Evolutionary conservation across 1,284 basidiomycete species (phyloP), one percentile per base, ranked within the genome.

Genomic region (Trichosporon sp.): DNA sequence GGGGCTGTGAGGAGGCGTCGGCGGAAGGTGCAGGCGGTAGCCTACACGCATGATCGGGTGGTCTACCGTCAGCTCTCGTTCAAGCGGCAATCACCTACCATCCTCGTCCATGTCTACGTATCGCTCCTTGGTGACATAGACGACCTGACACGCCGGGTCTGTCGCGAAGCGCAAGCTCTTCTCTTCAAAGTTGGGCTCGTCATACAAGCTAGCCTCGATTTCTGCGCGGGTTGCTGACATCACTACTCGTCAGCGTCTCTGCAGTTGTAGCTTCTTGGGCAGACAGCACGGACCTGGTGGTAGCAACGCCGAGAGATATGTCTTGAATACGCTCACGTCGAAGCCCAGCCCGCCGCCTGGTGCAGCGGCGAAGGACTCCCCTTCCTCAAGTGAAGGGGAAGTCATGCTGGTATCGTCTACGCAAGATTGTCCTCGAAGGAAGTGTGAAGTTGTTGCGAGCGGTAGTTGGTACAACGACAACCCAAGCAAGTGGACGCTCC

Each of bases 1-100:
- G 10, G 89, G 82, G 58, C 92, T 88, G 81, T 96, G 75, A 3
- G 74, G 70, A 2, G 79, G 79, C 0, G 76, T 77, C 4, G 79
- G 79, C 7, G 79, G 79, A 5, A 81, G 73, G 59, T 78, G 72
- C 0, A 81, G 68, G n/a, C 73, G 71, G 66, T 78, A 80, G 11
- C 66, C 71, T 44, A 76, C 68, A 13, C 69, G 66, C 54, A 70
- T 59, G 37, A 73, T 59, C 9, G 69, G 68, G 31, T 59, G 66
- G 65, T 74, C 76, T 75, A 57, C 19, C 54, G 29, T 64, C 29
- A 62, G 59, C 19, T 19, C 6, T 16, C 25, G 21, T 27, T 21
- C 32, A 3, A 29, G 19, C 8, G 19, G n/a, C 29, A 13, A 14
- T 14, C 5, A 46, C 72, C 66, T 59, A 72, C 74, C 73, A 52